Percentiles rank a stretch among this genome's conserved stretches.
phyloP scores from a whole-genome alignment of 2,329 filamentous ascomycete species.

The Apiospora malaysiana region DNA sequence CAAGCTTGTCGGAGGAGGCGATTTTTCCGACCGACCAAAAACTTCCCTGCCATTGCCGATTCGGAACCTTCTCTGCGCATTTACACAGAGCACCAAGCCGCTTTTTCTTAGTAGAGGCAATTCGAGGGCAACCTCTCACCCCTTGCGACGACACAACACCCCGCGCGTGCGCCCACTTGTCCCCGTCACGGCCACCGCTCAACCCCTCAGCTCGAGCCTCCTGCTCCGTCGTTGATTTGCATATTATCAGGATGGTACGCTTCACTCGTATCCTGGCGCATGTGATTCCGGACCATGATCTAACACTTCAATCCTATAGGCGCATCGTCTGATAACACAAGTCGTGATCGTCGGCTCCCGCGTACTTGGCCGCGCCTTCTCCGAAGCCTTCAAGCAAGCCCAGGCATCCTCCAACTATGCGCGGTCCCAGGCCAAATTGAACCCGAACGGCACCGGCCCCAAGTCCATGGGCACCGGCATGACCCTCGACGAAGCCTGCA shows the following conservation, averaged over 20 bases:
- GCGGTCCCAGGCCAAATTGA: conserved; percentile 69
- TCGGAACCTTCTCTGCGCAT: background rate
- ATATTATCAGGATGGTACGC: conserved; percentile 2
- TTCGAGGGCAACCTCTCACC: conserved; percentile 2
- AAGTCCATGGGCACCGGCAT: conserved; percentile 68
- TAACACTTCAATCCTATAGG: conserved; percentile 57
- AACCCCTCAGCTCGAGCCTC: background rate
- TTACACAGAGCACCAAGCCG: background rate
- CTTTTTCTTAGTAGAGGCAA: background rate
- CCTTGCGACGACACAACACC: background rate
- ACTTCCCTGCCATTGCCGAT: conserved; percentile 13
- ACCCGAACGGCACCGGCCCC: conserved; percentile 43
- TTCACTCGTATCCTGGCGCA: conserved; percentile 2
- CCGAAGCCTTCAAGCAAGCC: conserved; percentile 95
- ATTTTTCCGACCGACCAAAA: conserved; percentile 21
- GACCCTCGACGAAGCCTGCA: conserved; percentile 94
- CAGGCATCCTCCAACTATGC: conserved; percentile 84
- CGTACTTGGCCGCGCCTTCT: conserved; percentile 90
- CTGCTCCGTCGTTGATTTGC: background rate
- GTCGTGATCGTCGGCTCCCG: conserved; percentile 89
- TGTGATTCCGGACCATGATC: conserved; percentile 21
- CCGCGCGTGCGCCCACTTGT: background rate
- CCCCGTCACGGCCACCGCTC: background rate
- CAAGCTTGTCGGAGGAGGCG: background rate
- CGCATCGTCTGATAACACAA: conserved; percentile 92